Conservation (phyloP, 345 rosid genomes). For the Citrus reticulata region DNA sequence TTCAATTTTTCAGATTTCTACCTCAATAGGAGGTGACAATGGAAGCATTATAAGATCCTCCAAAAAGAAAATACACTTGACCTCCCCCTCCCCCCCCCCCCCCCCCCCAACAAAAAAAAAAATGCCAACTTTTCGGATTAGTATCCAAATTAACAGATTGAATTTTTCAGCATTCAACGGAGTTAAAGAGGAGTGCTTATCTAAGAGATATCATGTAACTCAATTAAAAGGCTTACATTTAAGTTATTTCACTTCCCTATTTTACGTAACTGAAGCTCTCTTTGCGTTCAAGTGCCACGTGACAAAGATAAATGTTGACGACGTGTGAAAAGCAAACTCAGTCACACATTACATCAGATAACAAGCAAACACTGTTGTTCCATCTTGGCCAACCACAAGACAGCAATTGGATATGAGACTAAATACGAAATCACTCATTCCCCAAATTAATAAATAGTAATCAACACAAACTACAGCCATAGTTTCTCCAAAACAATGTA, state of each 20-base stretch:
- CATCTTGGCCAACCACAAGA: neutral
- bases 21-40: neutral
- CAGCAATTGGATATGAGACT: neutral
- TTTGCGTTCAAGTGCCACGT: neutral
- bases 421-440: neutral
- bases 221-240: neutral
- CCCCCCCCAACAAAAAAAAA: neutral
- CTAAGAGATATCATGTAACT: neutral
- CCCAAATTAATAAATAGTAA: neutral
- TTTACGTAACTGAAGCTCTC: neutral
- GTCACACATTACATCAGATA: neutral
- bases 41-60: neutral
- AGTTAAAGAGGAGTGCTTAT: neutral
- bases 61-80: neutral
- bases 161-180: neutral
- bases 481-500: neutral
- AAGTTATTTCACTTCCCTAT: neutral
- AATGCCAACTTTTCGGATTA: neutral
- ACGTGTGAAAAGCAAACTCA: neutral
- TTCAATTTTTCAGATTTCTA: neutral
- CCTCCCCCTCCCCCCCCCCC: neutral
- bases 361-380: neutral
- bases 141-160: neutral
- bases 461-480: neutral
- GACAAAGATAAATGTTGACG: neutral